phyloP scores from a whole-genome alignment of 345 rosid genomes.

The Boechera stricta region DNA sequence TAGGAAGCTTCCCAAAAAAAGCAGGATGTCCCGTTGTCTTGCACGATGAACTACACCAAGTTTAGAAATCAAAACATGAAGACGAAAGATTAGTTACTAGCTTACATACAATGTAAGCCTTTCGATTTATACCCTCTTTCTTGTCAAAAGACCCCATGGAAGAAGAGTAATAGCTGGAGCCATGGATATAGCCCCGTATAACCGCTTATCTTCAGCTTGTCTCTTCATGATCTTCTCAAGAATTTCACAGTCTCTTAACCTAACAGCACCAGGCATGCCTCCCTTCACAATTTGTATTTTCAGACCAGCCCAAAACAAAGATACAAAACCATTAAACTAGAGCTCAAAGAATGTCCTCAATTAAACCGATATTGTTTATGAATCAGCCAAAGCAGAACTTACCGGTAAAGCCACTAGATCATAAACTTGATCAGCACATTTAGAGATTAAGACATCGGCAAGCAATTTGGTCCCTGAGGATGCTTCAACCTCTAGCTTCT shows the following conservation, averaged over 20 bases:
- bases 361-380: neutral
- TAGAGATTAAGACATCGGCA: conserved; percentile 74
- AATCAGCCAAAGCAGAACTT: conserved; percentile 42
- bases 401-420: conserved; percentile 96
- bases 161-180: conserved; percentile 95
- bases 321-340: neutral
- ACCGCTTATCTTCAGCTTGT: conserved; percentile 76
- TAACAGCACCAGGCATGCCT: conserved; percentile 97
- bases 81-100: neutral
- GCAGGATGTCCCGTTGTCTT: conserved; percentile 95
- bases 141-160: conserved; percentile 90
- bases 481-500: conserved; percentile 78
- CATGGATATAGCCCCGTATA: conserved; percentile 88
- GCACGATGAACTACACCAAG: conserved; percentile 58
- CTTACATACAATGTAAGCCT: conserved; percentile 19
- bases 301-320: neutral
- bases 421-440: conserved; percentile 63
- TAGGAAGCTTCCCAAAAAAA: conserved; percentile 78
- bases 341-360: conserved; percentile 15
- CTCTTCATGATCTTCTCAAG: conserved; percentile 70
- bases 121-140: conserved; percentile 62
- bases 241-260: conserved; percentile 76
- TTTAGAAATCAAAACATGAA: conserved; percentile 50
- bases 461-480: conserved; percentile 73
- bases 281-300: conserved; percentile 58